Evolutionary conservation across 2,329 filamentous ascomycete genomes (phyloP).

Genomic region (Fusarium annulatum): DNA sequence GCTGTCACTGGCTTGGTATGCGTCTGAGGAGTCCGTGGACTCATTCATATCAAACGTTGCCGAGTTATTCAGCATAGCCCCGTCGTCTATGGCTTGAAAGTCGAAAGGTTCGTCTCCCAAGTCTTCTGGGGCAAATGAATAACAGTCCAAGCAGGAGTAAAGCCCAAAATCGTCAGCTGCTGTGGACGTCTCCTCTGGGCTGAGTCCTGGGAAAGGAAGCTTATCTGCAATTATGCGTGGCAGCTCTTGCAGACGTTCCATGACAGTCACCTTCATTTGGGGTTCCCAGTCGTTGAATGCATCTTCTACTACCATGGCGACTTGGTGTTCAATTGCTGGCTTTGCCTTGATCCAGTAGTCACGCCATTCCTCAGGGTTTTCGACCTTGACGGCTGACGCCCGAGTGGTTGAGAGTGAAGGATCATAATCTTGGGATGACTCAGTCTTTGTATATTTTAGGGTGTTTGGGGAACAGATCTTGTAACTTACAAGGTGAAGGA

Average conservation of each 20-base stretch:
- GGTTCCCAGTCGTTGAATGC: constrained; percentile 13
- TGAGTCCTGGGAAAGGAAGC: constrained; percentile 21
- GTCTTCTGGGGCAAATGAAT: neutral
- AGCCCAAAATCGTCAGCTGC: neutral
- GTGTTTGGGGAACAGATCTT: neutral
- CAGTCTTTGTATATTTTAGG: neutral
- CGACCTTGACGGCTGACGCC: neutral
- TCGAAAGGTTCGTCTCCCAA: neutral
- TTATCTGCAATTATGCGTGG: constrained; percentile 7
- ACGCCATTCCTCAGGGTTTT: constrained; percentile 4
- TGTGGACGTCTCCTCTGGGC: constrained; percentile 23
- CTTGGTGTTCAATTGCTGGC: constrained; percentile 10
- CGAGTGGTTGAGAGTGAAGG: neutral
- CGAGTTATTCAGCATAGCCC: neutral
- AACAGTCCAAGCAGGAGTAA: constrained; percentile 1
- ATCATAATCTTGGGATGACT: constrained; percentile 17
- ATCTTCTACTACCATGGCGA: constrained; percentile 12
- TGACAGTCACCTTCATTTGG: constrained; percentile 8
- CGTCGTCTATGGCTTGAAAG: neutral
- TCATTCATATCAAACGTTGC: neutral
- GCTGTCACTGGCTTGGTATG: constrained; percentile 20
- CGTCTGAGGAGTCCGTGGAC: constrained; percentile 25
- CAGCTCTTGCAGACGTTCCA: constrained; percentile 19
- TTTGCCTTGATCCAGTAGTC: constrained; percentile 20
- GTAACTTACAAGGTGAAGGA: constrained; percentile 41